phyloP scores from a whole-genome alignment of 2,329 filamentous ascomycete species.

The Ophiocordyceps camponoti-saundersi region DNA sequence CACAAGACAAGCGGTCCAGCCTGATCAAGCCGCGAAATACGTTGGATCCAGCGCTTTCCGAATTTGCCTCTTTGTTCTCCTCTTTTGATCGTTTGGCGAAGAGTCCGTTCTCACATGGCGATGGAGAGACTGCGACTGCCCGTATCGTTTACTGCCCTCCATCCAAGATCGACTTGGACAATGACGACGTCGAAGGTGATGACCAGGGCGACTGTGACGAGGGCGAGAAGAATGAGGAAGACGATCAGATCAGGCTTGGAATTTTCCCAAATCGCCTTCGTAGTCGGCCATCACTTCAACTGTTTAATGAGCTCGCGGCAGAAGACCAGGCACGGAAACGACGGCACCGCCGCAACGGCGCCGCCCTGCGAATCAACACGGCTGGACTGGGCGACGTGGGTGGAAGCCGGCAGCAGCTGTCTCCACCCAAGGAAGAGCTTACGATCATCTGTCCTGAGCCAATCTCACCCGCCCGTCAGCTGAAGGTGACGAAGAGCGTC shows the following conservation, averaged over 20 bases:
- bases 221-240: neutral
- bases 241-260: neutral
- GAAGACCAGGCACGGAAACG: slow-evolving; percentile 2
- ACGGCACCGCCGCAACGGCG: slow-evolving; percentile 11
- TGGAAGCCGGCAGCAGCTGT: neutral
- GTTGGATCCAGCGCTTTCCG: slow-evolving; percentile 9
- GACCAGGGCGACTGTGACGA: neutral
- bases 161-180: neutral
- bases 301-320: neutral
- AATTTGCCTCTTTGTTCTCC: slow-evolving; percentile 12
- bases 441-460: slow-evolving; percentile 28
- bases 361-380: slow-evolving; percentile 8
- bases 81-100: slow-evolving; percentile 11
- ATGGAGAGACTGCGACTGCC: slow-evolving; percentile 2
- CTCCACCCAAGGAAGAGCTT: slow-evolving; percentile 5
- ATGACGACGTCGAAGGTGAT: neutral
- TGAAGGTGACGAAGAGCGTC: slow-evolving; percentile 30
- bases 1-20: slow-evolving; percentile 2
- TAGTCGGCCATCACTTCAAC: slow-evolving; percentile 1
- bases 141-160: neutral
- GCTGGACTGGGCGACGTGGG: slow-evolving; percentile 2
- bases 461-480: slow-evolving; percentile 25
- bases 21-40: slow-evolving; percentile 3
- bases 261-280: neutral
- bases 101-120: slow-evolving; percentile 6